Evolutionary conservation across 73 alveolate genomes (phyloP).

Genomic region (Blepharisma japonicum): DNA sequence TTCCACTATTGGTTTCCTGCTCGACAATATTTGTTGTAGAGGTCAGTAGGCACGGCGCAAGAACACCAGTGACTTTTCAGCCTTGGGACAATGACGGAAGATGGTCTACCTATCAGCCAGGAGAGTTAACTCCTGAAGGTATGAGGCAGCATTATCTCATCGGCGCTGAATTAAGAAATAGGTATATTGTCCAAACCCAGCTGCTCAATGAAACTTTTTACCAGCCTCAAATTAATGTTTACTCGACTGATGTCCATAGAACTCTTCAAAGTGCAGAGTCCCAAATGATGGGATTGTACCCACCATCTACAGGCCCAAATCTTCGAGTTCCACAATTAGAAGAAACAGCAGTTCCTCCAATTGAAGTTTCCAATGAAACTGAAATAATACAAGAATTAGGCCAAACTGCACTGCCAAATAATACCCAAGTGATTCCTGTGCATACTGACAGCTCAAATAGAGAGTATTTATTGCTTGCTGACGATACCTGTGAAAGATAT

Average conservation of each 20-base stretch:
- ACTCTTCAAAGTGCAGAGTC: conserved; percentile 14
- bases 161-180: neutral
- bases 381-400: neutral
- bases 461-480: neutral
- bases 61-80: conserved; percentile 17
- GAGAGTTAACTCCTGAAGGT: conserved; percentile 23
- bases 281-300: conserved; percentile 30
- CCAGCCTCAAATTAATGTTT: conserved; percentile 8
- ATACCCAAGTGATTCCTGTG: conserved; percentile 7
- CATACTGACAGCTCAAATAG: neutral
- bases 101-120: neutral
- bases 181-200: neutral
- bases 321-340: neutral
- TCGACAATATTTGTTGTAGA: neutral
- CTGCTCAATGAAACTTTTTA: neutral
- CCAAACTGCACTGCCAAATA: conserved; percentile 2
- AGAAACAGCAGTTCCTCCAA: conserved; percentile 20
- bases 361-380: neutral
- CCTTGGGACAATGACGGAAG: conserved; percentile 22
- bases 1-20: no score
- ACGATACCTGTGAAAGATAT: neutral
- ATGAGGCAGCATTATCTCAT: conserved; percentile 30
- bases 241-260: conserved; percentile 20
- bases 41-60: conserved; percentile 22
- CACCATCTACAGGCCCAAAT: conserved; percentile 6